These are phyloP conservation scores for Fusarium algeriense DNA, from an alignment of 2,329 filamentous ascomycete species.

Conservation along the genomic window DNA sequence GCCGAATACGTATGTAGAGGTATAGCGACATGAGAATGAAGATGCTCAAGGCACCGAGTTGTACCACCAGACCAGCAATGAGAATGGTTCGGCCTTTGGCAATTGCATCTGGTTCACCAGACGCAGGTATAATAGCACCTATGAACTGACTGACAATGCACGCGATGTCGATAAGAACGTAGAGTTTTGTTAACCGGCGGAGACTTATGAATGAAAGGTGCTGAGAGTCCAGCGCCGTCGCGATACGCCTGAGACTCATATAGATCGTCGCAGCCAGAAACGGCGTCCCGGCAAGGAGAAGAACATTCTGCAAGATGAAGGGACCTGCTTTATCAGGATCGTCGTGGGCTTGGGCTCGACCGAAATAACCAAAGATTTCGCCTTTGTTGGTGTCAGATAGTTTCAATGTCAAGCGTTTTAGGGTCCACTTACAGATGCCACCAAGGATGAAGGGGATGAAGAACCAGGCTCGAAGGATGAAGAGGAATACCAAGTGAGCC, in stretches of 20 bases:
- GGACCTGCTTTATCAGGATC: background rate
- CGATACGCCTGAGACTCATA: conserved; percentile 18
- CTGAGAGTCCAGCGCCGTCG: conserved; percentile 9
- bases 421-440: conserved; percentile 8
- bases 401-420: fast-evolving
- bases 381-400: background rate
- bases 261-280: conserved; percentile 32
- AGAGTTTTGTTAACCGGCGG: conserved; percentile 14
- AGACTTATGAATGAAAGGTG: conserved; percentile 9
- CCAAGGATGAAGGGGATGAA: conserved; percentile 20
- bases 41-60: background rate
- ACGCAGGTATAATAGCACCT: conserved; percentile 24
- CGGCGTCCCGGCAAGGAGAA: conserved; percentile 16
- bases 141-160: conserved; percentile 17
- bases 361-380: conserved; percentile 14
- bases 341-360: background rate
- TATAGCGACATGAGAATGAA: conserved; percentile 3
- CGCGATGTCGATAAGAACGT: background rate
- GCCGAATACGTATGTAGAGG: background rate
- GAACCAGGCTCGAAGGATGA: conserved; percentile 17
- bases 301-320: conserved; percentile 13
- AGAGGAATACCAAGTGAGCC: background rate
- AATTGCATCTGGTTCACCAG: conserved; percentile 4
- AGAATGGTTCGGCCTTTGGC: conserved; percentile 7
- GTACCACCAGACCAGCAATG: conserved; percentile 7